These are phyloP conservation scores for Paxillus involutus DNA, from an alignment of 768 basidiomycete genomes.

Conservation along the genomic window DNA sequence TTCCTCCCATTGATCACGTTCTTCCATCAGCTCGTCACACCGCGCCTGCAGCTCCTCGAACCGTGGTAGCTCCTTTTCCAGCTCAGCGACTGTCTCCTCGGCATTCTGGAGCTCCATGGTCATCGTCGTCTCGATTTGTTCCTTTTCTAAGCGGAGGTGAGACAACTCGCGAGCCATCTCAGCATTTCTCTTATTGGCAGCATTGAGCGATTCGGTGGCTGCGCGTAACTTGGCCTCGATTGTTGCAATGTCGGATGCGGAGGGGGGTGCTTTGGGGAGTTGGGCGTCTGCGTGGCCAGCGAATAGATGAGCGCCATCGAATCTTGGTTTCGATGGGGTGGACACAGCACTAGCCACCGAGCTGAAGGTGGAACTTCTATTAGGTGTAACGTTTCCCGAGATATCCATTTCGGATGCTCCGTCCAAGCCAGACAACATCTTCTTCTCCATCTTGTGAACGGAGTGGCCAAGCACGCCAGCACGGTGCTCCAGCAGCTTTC, in stretches of 20 bases:
- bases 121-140: slow-evolving; percentile 63
- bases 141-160: slow-evolving; percentile 64
- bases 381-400: slow-evolving; percentile 55
- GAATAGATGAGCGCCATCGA: slow-evolving; percentile 84
- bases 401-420: slow-evolving; percentile 35
- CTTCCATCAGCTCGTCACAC: slow-evolving; percentile 46
- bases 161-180: slow-evolving; percentile 64
- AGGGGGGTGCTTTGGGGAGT: slow-evolving; percentile 45
- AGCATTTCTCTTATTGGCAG: slow-evolving; percentile 59
- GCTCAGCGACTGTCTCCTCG: slow-evolving; percentile 58
- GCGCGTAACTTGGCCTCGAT: slow-evolving; percentile 69
- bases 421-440: slow-evolving; percentile 31
- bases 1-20: slow-evolving; percentile 50
- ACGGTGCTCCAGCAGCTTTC: slow-evolving; percentile 74
- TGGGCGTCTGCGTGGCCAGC: slow-evolving; percentile 76
- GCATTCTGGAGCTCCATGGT: slow-evolving; percentile 65
- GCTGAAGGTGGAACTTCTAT: slow-evolving; percentile 50
- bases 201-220: slow-evolving; percentile 56
- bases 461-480: slow-evolving; percentile 78
- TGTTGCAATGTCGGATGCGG: slow-evolving; percentile 43
- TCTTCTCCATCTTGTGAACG: slow-evolving; percentile 66
- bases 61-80: slow-evolving; percentile 55
- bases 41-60: slow-evolving; percentile 49
- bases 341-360: slow-evolving; percentile 44
- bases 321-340: slow-evolving; percentile 51